Evolutionary conservation across 75 land plant species (phyloP).

Genomic region (Gnetum montanum): DNA sequence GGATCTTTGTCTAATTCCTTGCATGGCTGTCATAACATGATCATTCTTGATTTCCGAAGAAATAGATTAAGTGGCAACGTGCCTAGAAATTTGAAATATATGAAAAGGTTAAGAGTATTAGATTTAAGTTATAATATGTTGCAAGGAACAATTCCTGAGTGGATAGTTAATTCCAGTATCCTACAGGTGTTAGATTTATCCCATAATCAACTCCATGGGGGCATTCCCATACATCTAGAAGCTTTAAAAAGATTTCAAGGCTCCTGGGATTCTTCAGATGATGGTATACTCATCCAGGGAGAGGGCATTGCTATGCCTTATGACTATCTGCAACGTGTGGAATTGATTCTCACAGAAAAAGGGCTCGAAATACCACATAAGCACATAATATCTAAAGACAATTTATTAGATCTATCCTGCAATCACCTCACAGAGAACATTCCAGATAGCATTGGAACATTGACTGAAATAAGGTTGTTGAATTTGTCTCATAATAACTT

Average conservation of each 20-base stretch:
- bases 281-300: background rate
- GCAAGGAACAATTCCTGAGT: conserved; percentile 26
- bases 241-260: conserved; percentile 13
- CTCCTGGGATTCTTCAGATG: conserved; percentile 3
- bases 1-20: conserved; percentile 21
- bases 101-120: conserved; percentile 10
- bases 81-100: conserved; percentile 17
- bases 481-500: conserved; percentile 16
- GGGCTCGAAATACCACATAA: no score
- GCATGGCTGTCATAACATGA: conserved; percentile 25
- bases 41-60: conserved; percentile 17
- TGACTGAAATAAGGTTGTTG: conserved; percentile 16
- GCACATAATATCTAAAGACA: no score
- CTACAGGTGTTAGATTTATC: conserved; percentile 49
- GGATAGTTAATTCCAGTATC: conserved; percentile 17
- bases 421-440: conserved; percentile 12
- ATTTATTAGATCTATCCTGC: conserved; percentile 8
- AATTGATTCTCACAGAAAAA: background rate
- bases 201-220: conserved; percentile 31
- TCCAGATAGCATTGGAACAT: conserved; percentile 9
- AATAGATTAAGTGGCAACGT: conserved; percentile 25
- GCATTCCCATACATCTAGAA: conserved; percentile 28
- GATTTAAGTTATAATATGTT: conserved; percentile 24
- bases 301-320: background rate
- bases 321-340: background rate